Percentiles rank a stretch among this genome's conserved stretches.
phyloP scores from a whole-genome alignment of 495 filamentous ascomycete genomes.

The Xylaria palmicola region DNA sequence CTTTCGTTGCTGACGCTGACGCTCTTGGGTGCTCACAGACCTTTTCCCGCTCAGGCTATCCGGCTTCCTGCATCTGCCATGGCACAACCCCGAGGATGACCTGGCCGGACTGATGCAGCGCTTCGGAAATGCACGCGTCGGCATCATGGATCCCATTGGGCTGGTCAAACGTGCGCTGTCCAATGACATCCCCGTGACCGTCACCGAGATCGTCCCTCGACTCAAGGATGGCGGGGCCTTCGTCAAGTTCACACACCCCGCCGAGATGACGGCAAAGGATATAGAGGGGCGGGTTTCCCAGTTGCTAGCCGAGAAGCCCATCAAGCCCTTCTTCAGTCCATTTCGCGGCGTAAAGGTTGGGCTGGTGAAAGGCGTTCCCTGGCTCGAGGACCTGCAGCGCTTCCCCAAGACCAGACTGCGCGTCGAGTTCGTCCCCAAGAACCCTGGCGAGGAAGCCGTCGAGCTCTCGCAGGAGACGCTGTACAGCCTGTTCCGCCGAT shows the following conservation, averaged over 20 bases:
- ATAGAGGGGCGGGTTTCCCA: conserved; percentile 52
- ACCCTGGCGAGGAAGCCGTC: conserved; percentile 59
- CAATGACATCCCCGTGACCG: conserved; percentile 54
- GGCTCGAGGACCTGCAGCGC: conserved; percentile 89
- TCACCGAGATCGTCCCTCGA: conserved; percentile 77
- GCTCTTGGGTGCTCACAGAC: conserved; percentile 53
- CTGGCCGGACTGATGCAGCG: conserved; percentile 61
- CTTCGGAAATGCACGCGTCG: conserved; percentile 57
- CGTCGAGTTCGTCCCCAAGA: conserved; percentile 79
- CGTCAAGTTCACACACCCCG: conserved; percentile 74
- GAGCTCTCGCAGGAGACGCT: conserved; percentile 85
- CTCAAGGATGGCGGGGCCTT: conserved; percentile 92
- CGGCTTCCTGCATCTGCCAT: conserved; percentile 62
- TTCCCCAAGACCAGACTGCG: conserved; percentile 71
- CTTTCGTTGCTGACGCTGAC: conserved; percentile 15
- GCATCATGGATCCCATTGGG: conserved; percentile 61
- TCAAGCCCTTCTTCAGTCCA: conserved; percentile 88
- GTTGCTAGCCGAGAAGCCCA: conserved; percentile 64
- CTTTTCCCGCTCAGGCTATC: conserved; percentile 79
- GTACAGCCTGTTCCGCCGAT: conserved; percentile 84
- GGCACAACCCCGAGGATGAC: conserved; percentile 48
- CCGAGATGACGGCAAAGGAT: conserved; percentile 51
- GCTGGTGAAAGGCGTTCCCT: conserved; percentile 79
- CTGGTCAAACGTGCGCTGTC: conserved; percentile 66
- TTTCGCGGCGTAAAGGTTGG: conserved; percentile 66